These are phyloP conservation scores for Scleroderma bovista DNA, from an alignment of 768 basidiomycete species.

Conservation along the genomic window DNA sequence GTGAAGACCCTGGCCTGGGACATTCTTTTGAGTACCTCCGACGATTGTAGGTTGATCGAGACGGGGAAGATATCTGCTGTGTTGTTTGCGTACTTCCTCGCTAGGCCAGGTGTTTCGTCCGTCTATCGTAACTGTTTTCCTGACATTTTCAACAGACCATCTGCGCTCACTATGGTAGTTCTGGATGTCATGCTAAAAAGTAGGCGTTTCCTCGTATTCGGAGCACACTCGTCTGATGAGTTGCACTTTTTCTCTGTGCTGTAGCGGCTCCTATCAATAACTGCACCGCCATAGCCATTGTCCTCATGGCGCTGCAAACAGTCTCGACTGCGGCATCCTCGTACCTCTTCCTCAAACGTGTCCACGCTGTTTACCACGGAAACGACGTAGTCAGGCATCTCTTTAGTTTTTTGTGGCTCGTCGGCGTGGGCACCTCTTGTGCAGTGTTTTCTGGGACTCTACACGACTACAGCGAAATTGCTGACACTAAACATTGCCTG, in stretches of 20 bases:
- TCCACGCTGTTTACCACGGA: slow-evolving; percentile 30
- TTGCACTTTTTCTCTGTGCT: background rate
- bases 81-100: slow-evolving; percentile 18
- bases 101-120: slow-evolving; percentile 11
- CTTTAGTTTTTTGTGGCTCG: slow-evolving; percentile 32
- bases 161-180: slow-evolving; percentile 1
- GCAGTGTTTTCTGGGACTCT: slow-evolving; percentile 22
- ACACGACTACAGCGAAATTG: slow-evolving; percentile 23
- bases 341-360: slow-evolving; percentile 34
- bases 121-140: background rate
- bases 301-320: slow-evolving; percentile 13
- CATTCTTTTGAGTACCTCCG: slow-evolving; percentile 18
- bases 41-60: slow-evolving; percentile 15
- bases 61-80: slow-evolving; percentile 10
- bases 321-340: slow-evolving; percentile 24
- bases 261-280: slow-evolving; percentile 19
- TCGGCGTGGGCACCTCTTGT: slow-evolving; percentile 19
- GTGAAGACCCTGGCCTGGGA: slow-evolving; percentile 22
- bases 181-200: slow-evolving; percentile 18
- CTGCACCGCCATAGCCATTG: slow-evolving; percentile 15
- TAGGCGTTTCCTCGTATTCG: slow-evolving; percentile 3
- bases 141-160: slow-evolving; percentile 11
- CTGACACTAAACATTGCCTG: slow-evolving; percentile 30
- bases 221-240: background rate
- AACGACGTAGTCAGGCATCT: slow-evolving; percentile 13